Percentiles rank a stretch among this genome's conserved stretches.
Evolutionary conservation across 1,139 yeast genomes (phyloP).

Genomic region (Pneumocystis sp.): DNA sequence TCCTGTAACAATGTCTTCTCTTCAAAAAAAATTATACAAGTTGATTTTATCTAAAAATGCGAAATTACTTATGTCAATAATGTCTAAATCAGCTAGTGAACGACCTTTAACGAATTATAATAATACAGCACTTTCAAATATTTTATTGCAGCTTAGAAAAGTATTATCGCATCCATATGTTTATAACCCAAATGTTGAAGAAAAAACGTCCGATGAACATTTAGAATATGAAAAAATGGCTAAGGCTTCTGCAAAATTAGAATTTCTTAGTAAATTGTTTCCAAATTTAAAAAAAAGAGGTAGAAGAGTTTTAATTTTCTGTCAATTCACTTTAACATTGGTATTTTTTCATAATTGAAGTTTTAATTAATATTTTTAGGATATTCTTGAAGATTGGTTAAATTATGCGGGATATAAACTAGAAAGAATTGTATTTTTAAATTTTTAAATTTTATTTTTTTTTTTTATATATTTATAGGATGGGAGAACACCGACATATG

Average conservation of each 20-base stretch:
- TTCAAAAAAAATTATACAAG: conserved; percentile 15
- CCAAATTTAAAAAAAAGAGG: conserved; percentile 65
- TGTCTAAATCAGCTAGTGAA: conserved; percentile 5
- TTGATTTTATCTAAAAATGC: conserved; percentile 15
- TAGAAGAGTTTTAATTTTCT: conserved; percentile 64
- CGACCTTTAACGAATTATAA: not conserved
- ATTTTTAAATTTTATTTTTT: not conserved
- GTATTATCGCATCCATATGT: conserved; percentile 17
- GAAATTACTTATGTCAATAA: conserved; percentile 14
- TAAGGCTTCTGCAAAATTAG: conserved; percentile 48
- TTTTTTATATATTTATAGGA: conserved; percentile 30
- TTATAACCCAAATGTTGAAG: conserved; percentile 14
- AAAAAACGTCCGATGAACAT: conserved; percentile 8
- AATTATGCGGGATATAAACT: conserved; percentile 3
- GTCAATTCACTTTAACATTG: conserved; percentile 49
- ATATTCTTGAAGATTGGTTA: conserved; percentile 41
- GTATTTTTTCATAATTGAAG: conserved; percentile 77
- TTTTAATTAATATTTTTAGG: conserved; percentile 46
- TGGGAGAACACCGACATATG: conserved; percentile 74
- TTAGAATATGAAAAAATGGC: conserved; percentile 10
- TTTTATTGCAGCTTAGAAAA: conserved; percentile 15
- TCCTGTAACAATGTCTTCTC: conserved; percentile 15
- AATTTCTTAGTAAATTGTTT: conserved; percentile 53
- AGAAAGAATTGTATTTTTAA: conserved; percentile 7
- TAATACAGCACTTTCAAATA: conserved; percentile 9